Base-by-base conservation (phyloP, 2,329 filamentous ascomycete species). In the Arthroderma uncinatum region DNA sequence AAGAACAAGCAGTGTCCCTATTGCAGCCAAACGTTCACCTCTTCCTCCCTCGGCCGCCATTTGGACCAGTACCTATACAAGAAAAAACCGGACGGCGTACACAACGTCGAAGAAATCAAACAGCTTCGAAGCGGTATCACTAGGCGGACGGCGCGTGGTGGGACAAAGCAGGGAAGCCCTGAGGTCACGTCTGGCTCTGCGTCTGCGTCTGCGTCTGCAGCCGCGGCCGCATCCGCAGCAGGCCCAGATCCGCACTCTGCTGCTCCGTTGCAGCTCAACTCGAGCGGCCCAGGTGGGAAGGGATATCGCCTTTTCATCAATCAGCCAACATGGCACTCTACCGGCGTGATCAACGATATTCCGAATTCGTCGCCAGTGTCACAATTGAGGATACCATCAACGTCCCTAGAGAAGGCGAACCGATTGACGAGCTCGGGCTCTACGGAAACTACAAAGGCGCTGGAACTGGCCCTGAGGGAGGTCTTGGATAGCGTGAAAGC, bases 31-130 rank as follows among this genome's bases (percentile, higher is more conserved):
- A 79, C 86, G 5, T 97, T 96, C 69, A 96, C 92, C 14, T 96
- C 91, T 1, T 95, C 90, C 14, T 95, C 89, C 1, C 82, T 97
- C 55, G 92, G 92, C 53, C 86, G 92, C 48, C 92, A 97, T 73
- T 84, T 96, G 63, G 92, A 97, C 70, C 82, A 95, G 39, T 96
- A 94, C 71, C 91, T 96, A 66, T 91, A 90, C 68, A 86, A 90
- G 59, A 94, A 90, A 75, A 96, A 96, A 70, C 89, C 92, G 1
- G 92, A 97, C 73, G 91, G 91, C 53, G 75, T 95, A 48, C 92
- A 97, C 72, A 80, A 95, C 74, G 88, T 96, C 58, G 88, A 92
- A 6, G 88, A 89, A 71, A 97, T 97, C 66, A 81, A 82, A 63
- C 88, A 86, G 71, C 76, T 95, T 66, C 83, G 92, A 55, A 88